phyloP scores from a whole-genome alignment of 2,329 filamentous ascomycete genomes.

The Aspergillus terreus region DNA sequence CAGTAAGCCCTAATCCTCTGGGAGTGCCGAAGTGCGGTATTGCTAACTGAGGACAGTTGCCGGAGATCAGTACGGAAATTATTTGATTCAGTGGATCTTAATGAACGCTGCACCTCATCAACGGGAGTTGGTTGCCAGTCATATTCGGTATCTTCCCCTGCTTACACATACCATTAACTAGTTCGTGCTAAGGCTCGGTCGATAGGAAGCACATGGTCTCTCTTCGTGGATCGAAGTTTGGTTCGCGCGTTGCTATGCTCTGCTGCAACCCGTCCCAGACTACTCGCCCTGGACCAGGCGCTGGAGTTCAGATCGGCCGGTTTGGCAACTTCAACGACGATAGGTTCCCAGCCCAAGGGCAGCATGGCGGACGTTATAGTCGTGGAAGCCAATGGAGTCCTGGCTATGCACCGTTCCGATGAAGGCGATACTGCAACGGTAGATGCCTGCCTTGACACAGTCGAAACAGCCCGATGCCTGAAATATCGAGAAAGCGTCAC shows the following conservation, averaged over 20 bases:
- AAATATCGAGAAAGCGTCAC: too few species aligned
- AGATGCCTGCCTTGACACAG: too few species aligned
- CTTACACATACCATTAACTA: background rate
- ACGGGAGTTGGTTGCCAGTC: constrained; percentile 84
- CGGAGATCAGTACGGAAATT: constrained; percentile 98
- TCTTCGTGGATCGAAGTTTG: constrained; percentile 95
- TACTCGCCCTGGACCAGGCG: constrained; percentile 82
- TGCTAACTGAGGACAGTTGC: constrained; percentile 54
- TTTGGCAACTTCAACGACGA: constrained; percentile 52
- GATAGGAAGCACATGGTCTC: constrained; percentile 94
- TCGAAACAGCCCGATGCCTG: too few species aligned
- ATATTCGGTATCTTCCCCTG: constrained; percentile 62
- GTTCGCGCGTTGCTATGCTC: constrained; percentile 96
- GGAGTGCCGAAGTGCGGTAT: background rate
- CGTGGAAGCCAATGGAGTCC: constrained; percentile 37
- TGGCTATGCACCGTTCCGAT: constrained; percentile 37
- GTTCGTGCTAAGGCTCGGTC: background rate
- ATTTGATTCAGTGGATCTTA: constrained; percentile 94
- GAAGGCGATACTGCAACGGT: constrained; percentile 5
- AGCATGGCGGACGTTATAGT: constrained; percentile 33
- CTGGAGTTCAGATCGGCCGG: constrained; percentile 62
- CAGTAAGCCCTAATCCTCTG: constrained; percentile 49
- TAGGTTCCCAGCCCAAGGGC: constrained; percentile 35
- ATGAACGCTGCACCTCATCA: constrained; percentile 84
- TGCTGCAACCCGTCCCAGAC: constrained; percentile 91